Conservation (phyloP, 768 basidiomycete species). For the Lyophyllum semitale region DNA sequence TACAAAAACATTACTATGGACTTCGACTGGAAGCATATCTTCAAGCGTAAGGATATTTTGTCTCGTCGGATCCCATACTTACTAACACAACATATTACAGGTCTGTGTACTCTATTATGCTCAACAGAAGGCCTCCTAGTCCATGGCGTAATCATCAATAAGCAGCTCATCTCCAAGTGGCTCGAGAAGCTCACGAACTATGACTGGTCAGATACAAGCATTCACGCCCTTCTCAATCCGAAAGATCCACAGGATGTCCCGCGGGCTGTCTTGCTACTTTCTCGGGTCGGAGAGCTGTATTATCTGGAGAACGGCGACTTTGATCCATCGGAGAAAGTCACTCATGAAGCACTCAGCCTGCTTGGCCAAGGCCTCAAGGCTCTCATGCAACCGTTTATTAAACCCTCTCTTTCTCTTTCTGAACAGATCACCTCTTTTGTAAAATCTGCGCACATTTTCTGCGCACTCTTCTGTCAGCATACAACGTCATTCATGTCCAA, state of each 20-base stretch:
- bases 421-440: slow-evolving; percentile 27
- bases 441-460: slow-evolving; percentile 24
- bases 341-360: slow-evolving; percentile 19
- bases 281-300: slow-evolving; percentile 14
- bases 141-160: slow-evolving; percentile 20
- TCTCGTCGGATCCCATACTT: background rate
- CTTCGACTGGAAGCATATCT: slow-evolving; percentile 20
- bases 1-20: slow-evolving; percentile 17
- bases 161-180: slow-evolving; percentile 14
- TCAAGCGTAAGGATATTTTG: slow-evolving; percentile 16
- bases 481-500: slow-evolving; percentile 24
- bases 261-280: slow-evolving; percentile 27
- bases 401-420: slow-evolving; percentile 18
- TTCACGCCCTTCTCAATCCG: slow-evolving; percentile 25
- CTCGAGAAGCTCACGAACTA: slow-evolving; percentile 21
- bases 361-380: slow-evolving; percentile 28
- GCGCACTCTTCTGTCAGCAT: slow-evolving; percentile 21
- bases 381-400: slow-evolving; percentile 27
- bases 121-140: slow-evolving; percentile 20
- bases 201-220: slow-evolving; percentile 23
- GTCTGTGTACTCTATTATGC: slow-evolving; percentile 25
- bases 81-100: slow-evolving; percentile 14
- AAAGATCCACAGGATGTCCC: slow-evolving; percentile 34
- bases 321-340: slow-evolving; percentile 19
- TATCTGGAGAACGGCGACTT: slow-evolving; percentile 12